phyloP scores from a whole-genome alignment of 129 eudicot genomes.

The Chrysanthemum makinoi region DNA sequence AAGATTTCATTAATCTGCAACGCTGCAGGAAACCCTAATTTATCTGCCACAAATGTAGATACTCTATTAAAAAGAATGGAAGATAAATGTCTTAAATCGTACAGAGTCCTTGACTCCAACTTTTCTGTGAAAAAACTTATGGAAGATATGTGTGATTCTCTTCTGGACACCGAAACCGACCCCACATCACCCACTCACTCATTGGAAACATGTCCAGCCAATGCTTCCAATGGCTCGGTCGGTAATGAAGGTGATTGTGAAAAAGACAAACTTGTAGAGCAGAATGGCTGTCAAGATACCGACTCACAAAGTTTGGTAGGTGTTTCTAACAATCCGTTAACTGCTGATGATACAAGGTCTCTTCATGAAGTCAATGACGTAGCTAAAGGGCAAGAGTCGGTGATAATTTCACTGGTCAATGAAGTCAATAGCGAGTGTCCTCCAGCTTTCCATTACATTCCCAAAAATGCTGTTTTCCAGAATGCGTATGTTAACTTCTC shows the following conservation, averaged over 20 bases:
- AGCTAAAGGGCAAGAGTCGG: conserved; percentile 77
- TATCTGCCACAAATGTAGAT: conserved; percentile 30
- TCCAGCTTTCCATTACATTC: conserved; percentile 75
- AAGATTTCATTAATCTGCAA: conserved; percentile 58
- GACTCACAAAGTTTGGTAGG: conserved; percentile 40
- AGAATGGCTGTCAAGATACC: conserved; percentile 25
- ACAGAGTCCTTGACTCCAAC: conserved; percentile 49
- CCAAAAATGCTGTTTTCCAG: conserved; percentile 65
- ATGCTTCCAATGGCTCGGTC: conserved; percentile 28
- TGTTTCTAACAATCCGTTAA: conserved; percentile 27
- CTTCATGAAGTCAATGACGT: conserved; percentile 51
- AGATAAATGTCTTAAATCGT: conserved; percentile 54
- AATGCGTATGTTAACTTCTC: conserved; percentile 67
- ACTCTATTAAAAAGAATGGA: conserved; percentile 43
- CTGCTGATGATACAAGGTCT: conserved; percentile 29
- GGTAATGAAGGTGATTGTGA: conserved; percentile 27
- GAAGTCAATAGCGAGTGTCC: conserved; percentile 57
- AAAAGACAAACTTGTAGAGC: conserved; percentile 21
- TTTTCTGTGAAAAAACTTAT: conserved; percentile 58
- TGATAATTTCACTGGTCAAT: conserved; percentile 54
- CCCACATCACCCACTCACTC: conserved; percentile 28
- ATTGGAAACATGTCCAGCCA: conserved; percentile 21
- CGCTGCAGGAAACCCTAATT: conserved; percentile 29
- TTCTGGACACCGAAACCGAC: conserved; percentile 44
- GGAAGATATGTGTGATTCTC: conserved; percentile 61